Evolutionary conservation across 352 stramenopile genomes (phyloP).

Genomic region (Globisporangium cystogenes): DNA sequence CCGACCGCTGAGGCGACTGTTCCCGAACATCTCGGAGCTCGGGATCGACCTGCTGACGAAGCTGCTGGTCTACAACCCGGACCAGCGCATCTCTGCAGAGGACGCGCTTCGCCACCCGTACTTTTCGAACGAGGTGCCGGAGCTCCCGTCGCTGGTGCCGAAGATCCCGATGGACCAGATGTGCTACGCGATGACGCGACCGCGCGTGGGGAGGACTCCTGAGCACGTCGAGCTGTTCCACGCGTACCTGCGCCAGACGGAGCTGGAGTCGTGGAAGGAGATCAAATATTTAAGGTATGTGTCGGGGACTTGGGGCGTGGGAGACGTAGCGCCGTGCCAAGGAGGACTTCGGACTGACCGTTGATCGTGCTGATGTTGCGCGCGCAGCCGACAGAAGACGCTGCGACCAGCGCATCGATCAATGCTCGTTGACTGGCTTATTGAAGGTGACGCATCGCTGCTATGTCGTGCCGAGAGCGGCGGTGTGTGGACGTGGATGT

Average conservation of each 20-base stretch:
- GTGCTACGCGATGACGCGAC: slow-evolving; percentile 54
- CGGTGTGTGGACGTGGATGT: background rate
- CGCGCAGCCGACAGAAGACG: slow-evolving; percentile 64
- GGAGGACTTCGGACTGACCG: background rate
- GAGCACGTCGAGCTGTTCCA: slow-evolving; percentile 81
- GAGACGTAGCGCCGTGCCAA: background rate
- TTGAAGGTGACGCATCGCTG: slow-evolving; percentile 63
- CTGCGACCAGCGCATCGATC: slow-evolving; percentile 79
- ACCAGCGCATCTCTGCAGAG: slow-evolving; percentile 78
- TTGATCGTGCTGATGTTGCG: background rate
- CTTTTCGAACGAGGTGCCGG: slow-evolving; percentile 44
- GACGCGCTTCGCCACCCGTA: slow-evolving; percentile 80
- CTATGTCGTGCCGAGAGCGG: background rate
- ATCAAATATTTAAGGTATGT: slow-evolving; percentile 83
- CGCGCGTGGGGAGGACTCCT: slow-evolving; percentile 37
- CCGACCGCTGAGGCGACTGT: slow-evolving; percentile 61
- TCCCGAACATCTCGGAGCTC: slow-evolving; percentile 63
- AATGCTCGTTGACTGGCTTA: slow-evolving; percentile 91
- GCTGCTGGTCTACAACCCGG: slow-evolving; percentile 77
- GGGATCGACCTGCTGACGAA: slow-evolving; percentile 71
- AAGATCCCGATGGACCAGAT: slow-evolving; percentile 81
- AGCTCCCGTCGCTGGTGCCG: slow-evolving; percentile 40
- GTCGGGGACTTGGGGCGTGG: background rate
- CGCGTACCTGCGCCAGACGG: slow-evolving; percentile 68
- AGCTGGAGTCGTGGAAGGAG: slow-evolving; percentile 78